phyloP scores from a whole-genome alignment of 768 basidiomycete genomes.

The Calocybe cyanea region DNA sequence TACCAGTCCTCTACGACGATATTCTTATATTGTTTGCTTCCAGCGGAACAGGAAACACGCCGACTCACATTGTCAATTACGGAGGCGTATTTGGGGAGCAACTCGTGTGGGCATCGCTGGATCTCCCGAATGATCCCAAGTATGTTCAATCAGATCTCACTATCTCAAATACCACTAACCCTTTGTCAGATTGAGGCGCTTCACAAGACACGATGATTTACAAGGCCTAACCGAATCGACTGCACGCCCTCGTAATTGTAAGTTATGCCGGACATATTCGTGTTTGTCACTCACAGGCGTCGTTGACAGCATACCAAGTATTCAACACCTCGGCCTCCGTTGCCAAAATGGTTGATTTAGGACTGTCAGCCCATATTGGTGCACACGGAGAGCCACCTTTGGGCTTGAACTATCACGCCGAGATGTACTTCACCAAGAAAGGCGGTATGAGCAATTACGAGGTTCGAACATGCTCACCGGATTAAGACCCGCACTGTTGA shows the following conservation, averaged over 20 bases:
- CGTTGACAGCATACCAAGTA: slow-evolving; percentile 48
- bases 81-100: slow-evolving; percentile 72
- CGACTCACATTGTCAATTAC: slow-evolving; percentile 75
- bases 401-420: slow-evolving; percentile 74
- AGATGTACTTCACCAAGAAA: slow-evolving; percentile 60
- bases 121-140: slow-evolving; percentile 70
- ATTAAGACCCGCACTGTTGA: not conserved
- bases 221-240: slow-evolving; percentile 59
- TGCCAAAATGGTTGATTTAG: slow-evolving; percentile 64
- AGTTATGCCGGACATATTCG: slow-evolving; percentile 15
- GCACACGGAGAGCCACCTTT: slow-evolving; percentile 73
- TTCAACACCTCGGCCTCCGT: slow-evolving; percentile 69
- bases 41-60: slow-evolving; percentile 71
- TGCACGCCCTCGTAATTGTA: slow-evolving; percentile 56
- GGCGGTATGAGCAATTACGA: slow-evolving; percentile 73
- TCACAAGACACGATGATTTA: slow-evolving; percentile 62
- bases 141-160: slow-evolving; percentile 21
- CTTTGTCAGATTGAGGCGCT: slow-evolving; percentile 49
- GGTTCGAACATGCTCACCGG: slow-evolving; percentile 30
- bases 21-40: slow-evolving; percentile 55
- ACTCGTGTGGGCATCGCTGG: slow-evolving; percentile 59
- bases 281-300: slow-evolving; percentile 6
- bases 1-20: slow-evolving; percentile 65
- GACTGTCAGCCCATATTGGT: slow-evolving; percentile 62
- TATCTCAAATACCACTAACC: not conserved